A percentile compares a stretch with the other conserved stretches of the same genome.
Conservation (phyloP, 2,329 filamentous ascomycete species). For the Lasiodiplodia citricola region DNA sequence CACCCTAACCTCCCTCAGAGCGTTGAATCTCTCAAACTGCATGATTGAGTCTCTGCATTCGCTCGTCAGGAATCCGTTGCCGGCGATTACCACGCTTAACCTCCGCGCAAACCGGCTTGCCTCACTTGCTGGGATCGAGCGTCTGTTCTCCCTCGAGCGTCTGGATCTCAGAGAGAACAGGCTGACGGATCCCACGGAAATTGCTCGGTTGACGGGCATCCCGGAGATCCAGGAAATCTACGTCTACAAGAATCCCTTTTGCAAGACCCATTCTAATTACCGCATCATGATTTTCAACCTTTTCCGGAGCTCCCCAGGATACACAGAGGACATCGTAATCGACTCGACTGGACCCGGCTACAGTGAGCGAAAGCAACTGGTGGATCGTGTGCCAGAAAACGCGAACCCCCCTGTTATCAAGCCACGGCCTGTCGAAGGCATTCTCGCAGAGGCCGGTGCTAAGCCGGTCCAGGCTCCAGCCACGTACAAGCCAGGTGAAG, state of each 20-base stretch:
- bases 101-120: conserved; percentile 85
- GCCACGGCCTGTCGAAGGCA: conserved; percentile 65
- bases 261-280: conserved; percentile 83
- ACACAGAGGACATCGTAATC: conserved; percentile 87
- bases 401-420: conserved; percentile 79
- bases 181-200: conserved; percentile 86
- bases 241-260: conserved; percentile 90
- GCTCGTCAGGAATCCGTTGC: conserved; percentile 81
- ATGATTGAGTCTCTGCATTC: conserved; percentile 97
- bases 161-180: conserved; percentile 91
- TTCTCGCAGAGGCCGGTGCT: conserved; percentile 27
- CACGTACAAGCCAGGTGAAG: conserved; percentile 5
- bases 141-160: conserved; percentile 83
- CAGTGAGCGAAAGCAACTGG: conserved; percentile 80
- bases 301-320: conserved; percentile 87
- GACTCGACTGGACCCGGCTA: conserved; percentile 85
- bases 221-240: conserved; percentile 93
- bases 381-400: conserved; percentile 79
- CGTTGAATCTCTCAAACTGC: conserved; percentile 92
- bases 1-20: conserved; percentile 82
- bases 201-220: conserved; percentile 86
- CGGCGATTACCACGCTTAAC: conserved; percentile 92
- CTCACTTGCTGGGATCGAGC: conserved; percentile 88
- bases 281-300: conserved; percentile 93
- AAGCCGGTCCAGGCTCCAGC: conserved; percentile 6